Base-by-base conservation (phyloP, 108 stramenopile genomes). In the Fistulifera solaris region DNA sequence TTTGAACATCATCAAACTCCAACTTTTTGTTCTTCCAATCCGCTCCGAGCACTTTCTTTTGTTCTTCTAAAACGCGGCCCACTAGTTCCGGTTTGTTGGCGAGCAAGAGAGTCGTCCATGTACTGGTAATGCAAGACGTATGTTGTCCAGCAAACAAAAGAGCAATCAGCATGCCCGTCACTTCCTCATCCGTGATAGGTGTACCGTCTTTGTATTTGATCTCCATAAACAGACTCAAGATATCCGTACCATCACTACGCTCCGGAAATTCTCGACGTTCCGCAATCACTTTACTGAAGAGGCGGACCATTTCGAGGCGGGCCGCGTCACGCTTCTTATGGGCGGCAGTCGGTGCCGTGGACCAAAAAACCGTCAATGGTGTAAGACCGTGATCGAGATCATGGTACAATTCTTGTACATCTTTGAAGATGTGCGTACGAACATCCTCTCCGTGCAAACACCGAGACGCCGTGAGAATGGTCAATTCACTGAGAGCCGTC, bases 131-230 rank as follows among this genome's bases (percentile, higher is more conserved):
- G 59, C 92, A 94, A 22, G 88, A 91, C 15, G 99, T 99, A 73
- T 99, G 99, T 75, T 99, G 99, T 43, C 99, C 99, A 13, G 99
- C 94, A 72, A 99, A 99, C 56, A 99, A 77, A 22, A 98, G 60
- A 5, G 99, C 99, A 77, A 98, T 96, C 40, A 99, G 57, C 28
- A 99, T 68, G 16, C 99, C 99, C 8, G 95, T 95, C 23, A 99
- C 85, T 76, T 99, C 85, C 61, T 95, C 92, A 38, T 95, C 87
- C 4, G 94, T 96, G 50, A 85, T 68, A 24, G 56, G 57, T 16
- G 75, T 73, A 43, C 96, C 97, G 65, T 98, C 97, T 73, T 96
- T 97, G 84, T 99, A 99, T 58, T 85, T 88, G 59, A 95, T 80
- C 56, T 99, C 96, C 87, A 97, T 96, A 62, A 97, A 98, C 11